These are phyloP conservation scores for Penicillium antarcticum DNA, from an alignment of 495 filamentous ascomycete species.

Conservation along the genomic window DNA sequence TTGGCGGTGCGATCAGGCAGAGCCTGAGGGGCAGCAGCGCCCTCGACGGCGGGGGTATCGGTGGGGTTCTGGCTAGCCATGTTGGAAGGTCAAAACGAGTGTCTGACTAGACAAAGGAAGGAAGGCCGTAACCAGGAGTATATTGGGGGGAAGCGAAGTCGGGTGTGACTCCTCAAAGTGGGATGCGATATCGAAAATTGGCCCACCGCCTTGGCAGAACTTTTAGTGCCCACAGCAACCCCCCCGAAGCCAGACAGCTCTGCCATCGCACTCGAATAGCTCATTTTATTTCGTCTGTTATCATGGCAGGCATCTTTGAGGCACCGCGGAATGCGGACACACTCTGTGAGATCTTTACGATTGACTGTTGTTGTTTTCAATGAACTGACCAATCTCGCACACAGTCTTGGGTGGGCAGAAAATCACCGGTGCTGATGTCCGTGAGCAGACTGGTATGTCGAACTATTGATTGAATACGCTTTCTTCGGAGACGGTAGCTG, in stretches of 20 bases:
- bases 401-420: conserved; percentile 87
- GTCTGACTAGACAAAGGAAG: conserved; percentile 18
- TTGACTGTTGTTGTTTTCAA: not conserved
- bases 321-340: conserved; percentile 83
- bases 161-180: conserved; percentile 38
- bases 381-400: conserved; percentile 32
- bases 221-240: conserved; percentile 39
- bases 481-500: conserved; percentile 6
- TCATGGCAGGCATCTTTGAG: conserved; percentile 87
- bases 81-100: conserved; percentile 14
- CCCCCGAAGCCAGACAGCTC: conserved; percentile 32
- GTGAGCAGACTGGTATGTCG: conserved; percentile 86
- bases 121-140: conserved; percentile 14
- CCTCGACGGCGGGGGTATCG: conserved; percentile 23
- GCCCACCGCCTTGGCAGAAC: conserved; percentile 49
- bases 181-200: conserved; percentile 34
- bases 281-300: conserved; percentile 22
- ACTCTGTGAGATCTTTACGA: conserved; percentile 55
- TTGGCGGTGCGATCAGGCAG: conserved; percentile 40
- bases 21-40: conserved; percentile 29
- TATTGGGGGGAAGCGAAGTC: conserved; percentile 15
- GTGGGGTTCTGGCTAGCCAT: conserved; percentile 41
- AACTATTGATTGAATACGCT: not conserved
- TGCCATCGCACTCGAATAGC: conserved; percentile 26
- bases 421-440: conserved; percentile 91